Base-by-base conservation (phyloP, 441 rosid species). In the Breynia disticha region DNA sequence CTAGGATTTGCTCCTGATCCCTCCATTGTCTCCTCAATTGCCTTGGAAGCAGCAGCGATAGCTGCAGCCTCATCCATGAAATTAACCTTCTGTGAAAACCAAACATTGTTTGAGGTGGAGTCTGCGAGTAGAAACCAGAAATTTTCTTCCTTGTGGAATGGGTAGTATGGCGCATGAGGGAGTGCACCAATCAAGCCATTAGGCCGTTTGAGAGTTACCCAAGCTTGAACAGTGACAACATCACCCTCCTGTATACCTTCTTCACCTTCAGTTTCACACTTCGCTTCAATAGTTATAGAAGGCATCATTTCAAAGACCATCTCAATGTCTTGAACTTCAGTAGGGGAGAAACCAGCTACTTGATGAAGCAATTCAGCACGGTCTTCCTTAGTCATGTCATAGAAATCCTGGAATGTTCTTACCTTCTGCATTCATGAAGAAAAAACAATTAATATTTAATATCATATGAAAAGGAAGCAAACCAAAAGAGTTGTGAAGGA, bases 71-170 rank as follows among this genome's bases (percentile, higher is more conserved):
- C 97, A 42, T 93, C 98, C 95, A 93, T 71, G 80, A 89, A 93
- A 67, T 79, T 88, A n/a, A 88, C 87, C 81, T 88, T 93, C 62
- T 93, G 95, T 58, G 84, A 93, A 65, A 86, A 93, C 98, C 98
- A 93, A 3, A 84, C 88, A 45, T 79, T 80, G 59, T 88, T 89
- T 39, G 96, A 79, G 64, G 59, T 72, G 5, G 82, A 17, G 48
- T 93, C 97, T 0, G 90, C 98, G 11, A 93, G 90, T 55, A 91
- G 79, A 67, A 91, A 72, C 97, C 98, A 86, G 73, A 78, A 88
- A 59, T 83, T 93, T 63, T 91, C 98, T 68, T 91, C 96, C 77
- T 89, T 93, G 82, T 81, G 90, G 58, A 89, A 89, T 21, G 96
- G 98, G 76, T 71, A 93, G 72, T 52, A 54, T 0, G 96, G 96